Evolutionary conservation across 192 early-diverging fungal species (phyloP).

Genomic region (Backusella mclennaniae): DNA sequence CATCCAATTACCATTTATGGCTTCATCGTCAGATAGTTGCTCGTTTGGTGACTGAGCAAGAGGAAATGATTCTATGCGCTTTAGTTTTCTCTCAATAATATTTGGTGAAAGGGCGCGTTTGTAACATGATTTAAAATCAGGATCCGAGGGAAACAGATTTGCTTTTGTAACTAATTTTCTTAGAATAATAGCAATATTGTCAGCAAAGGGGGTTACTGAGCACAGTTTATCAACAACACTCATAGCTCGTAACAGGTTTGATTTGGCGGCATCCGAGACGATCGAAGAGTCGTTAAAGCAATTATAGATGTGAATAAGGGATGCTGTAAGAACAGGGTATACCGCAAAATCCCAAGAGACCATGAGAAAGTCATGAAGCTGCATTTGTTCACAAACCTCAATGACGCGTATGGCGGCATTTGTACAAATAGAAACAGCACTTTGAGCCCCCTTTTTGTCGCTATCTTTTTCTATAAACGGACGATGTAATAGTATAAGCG

Average conservation of each 20-base stretch:
- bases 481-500: constrained; percentile 33
- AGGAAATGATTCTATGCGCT: not conserved
- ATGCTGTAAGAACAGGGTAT: constrained; percentile 32
- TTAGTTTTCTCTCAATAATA: not conserved
- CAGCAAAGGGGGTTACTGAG: not conserved
- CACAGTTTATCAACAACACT: constrained; percentile 3
- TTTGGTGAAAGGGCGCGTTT: not conserved
- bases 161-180: not conserved
- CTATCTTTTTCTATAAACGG: constrained; percentile 32
- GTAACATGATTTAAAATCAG: not conserved
- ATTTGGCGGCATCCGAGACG: constrained; percentile 22
- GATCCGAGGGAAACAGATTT: not conserved
- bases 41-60: not conserved
- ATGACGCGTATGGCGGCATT: constrained; percentile 4
- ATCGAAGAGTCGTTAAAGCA: constrained; percentile 14
- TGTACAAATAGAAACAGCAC: constrained; percentile 6
- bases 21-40: not conserved
- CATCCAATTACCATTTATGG: not conserved
- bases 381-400: constrained; percentile 22
- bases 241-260: constrained; percentile 18
- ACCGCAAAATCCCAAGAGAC: constrained; percentile 35
- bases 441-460: not conserved
- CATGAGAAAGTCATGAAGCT: constrained; percentile 18
- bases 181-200: not conserved
- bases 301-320: constrained; percentile 31